A percentile compares a stretch with the other conserved stretches of the same genome.
Evolutionary conservation across 352 stramenopile genomes (phyloP).

Genomic region (Globisporangium nagaii): DNA sequence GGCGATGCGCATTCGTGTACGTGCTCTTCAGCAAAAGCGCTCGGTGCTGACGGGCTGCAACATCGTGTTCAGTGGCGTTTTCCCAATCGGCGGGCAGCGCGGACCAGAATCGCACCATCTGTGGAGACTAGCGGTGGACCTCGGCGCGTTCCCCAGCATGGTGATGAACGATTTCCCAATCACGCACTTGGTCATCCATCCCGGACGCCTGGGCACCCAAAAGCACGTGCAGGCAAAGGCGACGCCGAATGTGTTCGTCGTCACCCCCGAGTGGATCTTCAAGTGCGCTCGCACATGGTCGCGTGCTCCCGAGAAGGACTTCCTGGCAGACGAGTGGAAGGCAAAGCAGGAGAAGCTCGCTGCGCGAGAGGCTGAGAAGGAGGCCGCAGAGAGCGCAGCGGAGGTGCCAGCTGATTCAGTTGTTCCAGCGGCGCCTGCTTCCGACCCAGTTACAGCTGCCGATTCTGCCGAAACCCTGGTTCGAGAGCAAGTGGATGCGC

Average conservation of each 20-base stretch:
- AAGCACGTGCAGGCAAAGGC: conserved; percentile 74
- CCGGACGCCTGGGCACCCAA: conserved; percentile 68
- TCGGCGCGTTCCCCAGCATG: conserved; percentile 64
- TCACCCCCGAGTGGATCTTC: conserved; percentile 78
- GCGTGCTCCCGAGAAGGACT: conserved; percentile 52
- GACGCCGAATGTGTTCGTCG: conserved; percentile 52
- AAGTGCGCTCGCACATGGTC: conserved; percentile 72
- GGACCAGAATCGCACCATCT: conserved; percentile 65
- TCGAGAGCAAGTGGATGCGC: neutral
- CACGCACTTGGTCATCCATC: conserved; percentile 84
- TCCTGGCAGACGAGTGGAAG: conserved; percentile 63
- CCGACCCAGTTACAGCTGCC: neutral
- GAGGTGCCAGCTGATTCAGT: neutral
- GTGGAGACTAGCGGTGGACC: conserved; percentile 68
- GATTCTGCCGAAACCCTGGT: neutral
- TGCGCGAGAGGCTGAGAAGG: conserved; percentile 13
- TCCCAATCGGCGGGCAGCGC: conserved; percentile 49
- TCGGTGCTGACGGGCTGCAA: conserved; percentile 51
- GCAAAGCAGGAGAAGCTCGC: conserved; percentile 23
- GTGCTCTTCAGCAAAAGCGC: conserved; percentile 51
- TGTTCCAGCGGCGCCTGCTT: neutral
- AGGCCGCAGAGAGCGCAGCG: conserved; percentile 6
- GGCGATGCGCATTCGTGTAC: neutral
- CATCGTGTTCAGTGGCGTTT: conserved; percentile 82
- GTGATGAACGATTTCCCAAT: conserved; percentile 65